phyloP scores from a whole-genome alignment of 2,329 filamentous ascomycete genomes.

The Beauveria medogensis region DNA sequence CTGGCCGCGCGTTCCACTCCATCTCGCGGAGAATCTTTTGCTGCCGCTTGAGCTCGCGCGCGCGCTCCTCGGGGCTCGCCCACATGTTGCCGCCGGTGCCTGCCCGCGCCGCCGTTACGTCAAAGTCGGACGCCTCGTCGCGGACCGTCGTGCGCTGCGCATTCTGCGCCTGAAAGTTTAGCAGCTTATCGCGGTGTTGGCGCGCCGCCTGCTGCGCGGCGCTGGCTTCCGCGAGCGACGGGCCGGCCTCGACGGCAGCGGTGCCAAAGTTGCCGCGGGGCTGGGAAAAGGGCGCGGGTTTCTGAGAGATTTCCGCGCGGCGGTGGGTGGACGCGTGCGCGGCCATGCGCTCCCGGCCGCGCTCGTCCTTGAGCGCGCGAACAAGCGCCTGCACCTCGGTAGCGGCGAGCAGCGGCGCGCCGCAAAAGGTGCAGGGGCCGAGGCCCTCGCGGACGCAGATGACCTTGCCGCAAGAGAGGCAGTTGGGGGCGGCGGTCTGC shows the following conservation, averaged over 20 bases:
- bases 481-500: conserved; percentile 87
- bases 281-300: conserved; percentile 51
- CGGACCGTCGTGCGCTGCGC: conserved; percentile 75
- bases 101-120: conserved; percentile 37
- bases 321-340: conserved; percentile 65
- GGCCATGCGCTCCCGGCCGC: conserved; percentile 78
- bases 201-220: conserved; percentile 51
- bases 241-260: conserved; percentile 20
- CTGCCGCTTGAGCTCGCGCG: conserved; percentile 74
- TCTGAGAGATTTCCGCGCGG: conserved; percentile 55
- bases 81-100: conserved; percentile 54
- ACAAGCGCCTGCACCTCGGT: conserved; percentile 81
- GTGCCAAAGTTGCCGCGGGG: conserved; percentile 26
- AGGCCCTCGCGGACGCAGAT: conserved; percentile 91
- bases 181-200: conserved; percentile 71
- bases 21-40: conserved; percentile 77
- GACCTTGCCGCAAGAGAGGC: conserved; percentile 85
- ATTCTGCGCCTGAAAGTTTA: conserved; percentile 79
- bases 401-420: conserved; percentile 59
- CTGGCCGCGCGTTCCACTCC: conserved; percentile 76
- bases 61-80: conserved; percentile 76
- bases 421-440: conserved; percentile 89
- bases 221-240: conserved; percentile 47
- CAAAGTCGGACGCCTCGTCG: conserved; percentile 68
- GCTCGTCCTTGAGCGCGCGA: conserved; percentile 71